Conservation (phyloP, 2,329 filamentous ascomycete species). For the Colletotrichum sp. region DNA sequence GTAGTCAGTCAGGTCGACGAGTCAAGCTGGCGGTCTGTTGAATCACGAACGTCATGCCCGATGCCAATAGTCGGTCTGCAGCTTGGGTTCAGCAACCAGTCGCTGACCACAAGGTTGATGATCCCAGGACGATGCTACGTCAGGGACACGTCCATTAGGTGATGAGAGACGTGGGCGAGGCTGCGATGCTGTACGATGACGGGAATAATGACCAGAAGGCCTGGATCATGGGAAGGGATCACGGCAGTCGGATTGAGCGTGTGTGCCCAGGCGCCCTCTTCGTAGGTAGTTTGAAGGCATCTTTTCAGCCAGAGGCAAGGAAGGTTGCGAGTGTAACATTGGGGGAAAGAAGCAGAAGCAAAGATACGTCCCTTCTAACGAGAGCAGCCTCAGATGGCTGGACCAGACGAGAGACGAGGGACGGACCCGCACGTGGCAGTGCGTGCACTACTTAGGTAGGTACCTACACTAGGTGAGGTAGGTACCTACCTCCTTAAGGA, state of each 20-base stretch:
- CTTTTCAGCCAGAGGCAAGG: neutral
- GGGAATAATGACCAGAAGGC: neutral
- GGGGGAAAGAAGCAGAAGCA: neutral
- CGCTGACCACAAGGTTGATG: neutral
- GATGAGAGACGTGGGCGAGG: neutral
- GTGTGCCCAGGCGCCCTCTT: neutral
- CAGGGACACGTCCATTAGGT: neutral
- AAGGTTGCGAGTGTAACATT: neutral
- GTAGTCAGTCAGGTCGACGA: neutral
- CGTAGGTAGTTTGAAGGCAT: neutral
- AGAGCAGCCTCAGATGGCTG: conserved; percentile 6
- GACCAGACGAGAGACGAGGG: neutral
- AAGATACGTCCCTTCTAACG: neutral
- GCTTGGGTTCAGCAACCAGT: neutral
- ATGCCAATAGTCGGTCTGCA: neutral
- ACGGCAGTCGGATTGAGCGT: neutral
- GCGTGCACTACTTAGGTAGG: neutral
- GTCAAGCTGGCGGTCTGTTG: neutral
- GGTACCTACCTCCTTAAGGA: neutral
- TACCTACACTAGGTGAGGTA: neutral
- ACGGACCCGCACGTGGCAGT: conserved; percentile 18
- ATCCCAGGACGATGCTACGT: neutral
- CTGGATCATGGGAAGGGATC: neutral
- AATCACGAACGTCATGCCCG: neutral
- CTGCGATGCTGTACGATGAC: neutral